Evolutionary conservation across 1,284 basidiomycete species (phyloP).

Genomic region (Ustanciosporium gigantosporum): DNA sequence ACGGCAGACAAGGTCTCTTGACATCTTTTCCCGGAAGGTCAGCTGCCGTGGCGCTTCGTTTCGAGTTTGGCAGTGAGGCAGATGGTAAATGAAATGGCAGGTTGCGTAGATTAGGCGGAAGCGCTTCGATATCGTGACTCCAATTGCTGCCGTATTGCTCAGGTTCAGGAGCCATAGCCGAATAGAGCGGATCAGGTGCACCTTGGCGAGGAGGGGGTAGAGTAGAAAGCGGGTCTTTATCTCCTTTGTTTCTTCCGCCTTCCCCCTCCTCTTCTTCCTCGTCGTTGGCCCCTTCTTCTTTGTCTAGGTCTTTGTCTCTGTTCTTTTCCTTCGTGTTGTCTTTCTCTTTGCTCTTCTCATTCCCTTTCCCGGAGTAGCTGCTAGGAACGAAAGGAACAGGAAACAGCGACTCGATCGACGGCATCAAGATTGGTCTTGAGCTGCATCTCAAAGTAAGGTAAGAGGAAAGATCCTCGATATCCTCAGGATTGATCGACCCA

Average conservation of each 20-base stretch:
- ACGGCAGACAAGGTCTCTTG: constrained; percentile 2
- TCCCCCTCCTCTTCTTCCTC: constrained; percentile 27
- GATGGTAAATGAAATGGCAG: constrained; percentile 26
- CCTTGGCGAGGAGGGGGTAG: constrained; percentile 24
- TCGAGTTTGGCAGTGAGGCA: not conserved
- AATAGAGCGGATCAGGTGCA: constrained; percentile 32
- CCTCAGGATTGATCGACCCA: constrained; percentile 42
- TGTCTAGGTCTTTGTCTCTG: constrained; percentile 15
- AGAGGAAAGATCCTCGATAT: constrained; percentile 36
- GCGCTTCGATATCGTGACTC: constrained; percentile 25
- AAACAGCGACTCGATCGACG: constrained; percentile 44
- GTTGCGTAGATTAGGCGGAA: constrained; percentile 25
- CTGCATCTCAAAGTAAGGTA: constrained; percentile 36
- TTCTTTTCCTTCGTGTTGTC: constrained; percentile 9
- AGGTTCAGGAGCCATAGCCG: constrained; percentile 27
- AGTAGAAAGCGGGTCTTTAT: constrained; percentile 34
- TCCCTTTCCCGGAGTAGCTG: constrained; percentile 9
- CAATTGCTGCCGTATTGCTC: constrained; percentile 12
- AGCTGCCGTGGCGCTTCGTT: not conserved
- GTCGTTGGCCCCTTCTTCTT: constrained; percentile 19
- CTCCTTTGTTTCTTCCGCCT: constrained; percentile 21
- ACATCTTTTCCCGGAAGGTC: constrained; percentile 1
- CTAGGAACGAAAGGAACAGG: constrained; percentile 30
- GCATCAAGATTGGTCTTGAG: constrained; percentile 19
- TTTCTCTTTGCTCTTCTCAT: constrained; percentile 16